phyloP scores from a whole-genome alignment of 257 asterid genomes.

The Prunella vulgaris region DNA sequence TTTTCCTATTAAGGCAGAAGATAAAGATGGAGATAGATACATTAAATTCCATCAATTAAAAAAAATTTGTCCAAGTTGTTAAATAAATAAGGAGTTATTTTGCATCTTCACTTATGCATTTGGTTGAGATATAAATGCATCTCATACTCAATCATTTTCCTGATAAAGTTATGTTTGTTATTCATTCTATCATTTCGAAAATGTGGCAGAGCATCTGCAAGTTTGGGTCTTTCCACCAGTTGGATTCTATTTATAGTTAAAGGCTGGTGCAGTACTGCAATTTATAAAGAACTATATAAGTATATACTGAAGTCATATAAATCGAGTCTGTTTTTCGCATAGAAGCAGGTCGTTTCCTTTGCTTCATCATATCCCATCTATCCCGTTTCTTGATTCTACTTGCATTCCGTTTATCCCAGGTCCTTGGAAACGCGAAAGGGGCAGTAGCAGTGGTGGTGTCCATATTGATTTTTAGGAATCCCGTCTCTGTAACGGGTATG shows the following conservation, averaged over 20 bases:
- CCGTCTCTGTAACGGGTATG: slow-evolving; percentile 77
- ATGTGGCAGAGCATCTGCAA: too few relatives aligned
- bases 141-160: not conserved
- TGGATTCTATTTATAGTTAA: too few relatives aligned
- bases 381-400: not conserved
- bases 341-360: too few relatives aligned
- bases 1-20: not conserved
- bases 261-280: too few relatives aligned
- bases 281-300: too few relatives aligned
- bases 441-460: slow-evolving; percentile 83
- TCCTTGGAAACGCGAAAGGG: slow-evolving; percentile 84
- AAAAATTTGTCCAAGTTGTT: not conserved
- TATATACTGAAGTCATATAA: too few relatives aligned
- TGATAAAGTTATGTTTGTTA: not conserved
- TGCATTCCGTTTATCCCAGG: slow-evolving; percentile 30
- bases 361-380: too few relatives aligned
- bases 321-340: too few relatives aligned
- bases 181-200: too few relatives aligned
- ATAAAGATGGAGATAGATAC: not conserved
- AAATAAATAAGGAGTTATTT: not conserved
- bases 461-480: slow-evolving; percentile 69
- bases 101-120: not conserved
- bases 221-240: too few relatives aligned
- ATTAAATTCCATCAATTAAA: not conserved
- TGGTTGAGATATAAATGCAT: not conserved